A percentile compares a stretch with the other conserved stretches of the same genome.
Evolutionary conservation across 202 grass and related monocot genomes (phyloP).

Genomic region (Zoysia matrella): DNA sequence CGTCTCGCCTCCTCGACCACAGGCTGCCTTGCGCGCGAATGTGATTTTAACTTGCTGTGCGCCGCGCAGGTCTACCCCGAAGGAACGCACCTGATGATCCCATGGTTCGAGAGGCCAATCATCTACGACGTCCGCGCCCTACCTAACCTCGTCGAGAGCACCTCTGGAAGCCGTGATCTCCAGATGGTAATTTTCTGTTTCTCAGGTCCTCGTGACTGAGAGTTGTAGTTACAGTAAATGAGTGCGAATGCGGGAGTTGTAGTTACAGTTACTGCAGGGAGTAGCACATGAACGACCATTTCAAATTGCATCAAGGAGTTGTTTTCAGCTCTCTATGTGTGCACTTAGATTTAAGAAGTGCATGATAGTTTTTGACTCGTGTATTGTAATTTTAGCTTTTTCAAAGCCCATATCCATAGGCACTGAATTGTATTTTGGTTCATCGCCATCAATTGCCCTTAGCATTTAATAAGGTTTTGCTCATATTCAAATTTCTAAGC

Average conservation of each 20-base stretch:
- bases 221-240: background rate
- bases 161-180: conserved; percentile 76
- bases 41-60: background rate
- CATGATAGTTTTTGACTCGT: background rate
- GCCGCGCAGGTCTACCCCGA: conserved; percentile 81
- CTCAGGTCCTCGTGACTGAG: background rate
- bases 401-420: background rate
- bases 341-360: background rate
- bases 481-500: background rate
- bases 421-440: background rate
- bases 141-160: conserved; percentile 93
- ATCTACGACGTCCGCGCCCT: conserved; percentile 85
- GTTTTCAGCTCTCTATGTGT: background rate
- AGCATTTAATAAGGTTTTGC: background rate
- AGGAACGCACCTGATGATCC: conserved; percentile 84
- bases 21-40: background rate
- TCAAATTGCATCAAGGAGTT: background rate
- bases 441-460: background rate
- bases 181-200: conserved; percentile 62
- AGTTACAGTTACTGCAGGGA: background rate
- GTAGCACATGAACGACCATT: background rate
- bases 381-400: background rate
- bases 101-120: conserved; percentile 81
- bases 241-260: no score
- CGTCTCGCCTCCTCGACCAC: background rate